Base-by-base conservation (phyloP, 1,284 basidiomycete genomes). In the Takashimella tepidaria region DNA sequence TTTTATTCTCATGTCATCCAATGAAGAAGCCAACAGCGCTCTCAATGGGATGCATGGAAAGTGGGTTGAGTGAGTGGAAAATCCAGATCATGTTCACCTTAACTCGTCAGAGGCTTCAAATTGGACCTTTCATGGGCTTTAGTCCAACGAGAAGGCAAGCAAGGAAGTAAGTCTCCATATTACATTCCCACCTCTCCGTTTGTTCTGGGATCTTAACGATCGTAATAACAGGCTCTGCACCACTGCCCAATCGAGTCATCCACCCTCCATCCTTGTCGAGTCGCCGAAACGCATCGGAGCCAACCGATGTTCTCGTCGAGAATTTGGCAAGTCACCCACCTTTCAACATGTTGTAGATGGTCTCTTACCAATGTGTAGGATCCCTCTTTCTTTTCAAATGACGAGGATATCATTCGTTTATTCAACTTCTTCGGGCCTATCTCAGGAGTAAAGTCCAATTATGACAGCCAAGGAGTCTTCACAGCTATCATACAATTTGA, bases 41-140 rank as follows among this genome's bases (percentile, higher is more conserved):
- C 66, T 72, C 65, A 54, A 57, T 25, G 58, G 53, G 25, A 69
- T 59, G 67, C 65, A 72, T 37, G 70, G 70, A 22, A 61, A 50
- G 22, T 59, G 60, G 54, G 55, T 72, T 40, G 63, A 69, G 71
- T 72, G 42, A 61, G 71, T 58, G 4, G 16, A 19, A 31, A n/a
- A n/a, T n/a, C n/a, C n/a, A n/a, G n/a, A n/a, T 2, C 16, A 26
- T 37, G 54, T 55, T 65, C 20, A 67, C 19, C 3, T 6, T 2
- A n/a, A n/a, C n/a, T n/a, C n/a, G n/a, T n/a, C 41, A 71, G 70
- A 19, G 69, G 69, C 3, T 64, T 58, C 54, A 64, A 62, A 51
- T 64, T 74, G 6, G 70, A 74, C 47, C 57, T 74, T 4, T 72
- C 72, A 5, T 74, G 72, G 72, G 69, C 72, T 1, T 55, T 74